Evolutionary conservation across 495 filamentous ascomycete species (phyloP).

Genomic region (Aspergillus egyptiacus): DNA sequence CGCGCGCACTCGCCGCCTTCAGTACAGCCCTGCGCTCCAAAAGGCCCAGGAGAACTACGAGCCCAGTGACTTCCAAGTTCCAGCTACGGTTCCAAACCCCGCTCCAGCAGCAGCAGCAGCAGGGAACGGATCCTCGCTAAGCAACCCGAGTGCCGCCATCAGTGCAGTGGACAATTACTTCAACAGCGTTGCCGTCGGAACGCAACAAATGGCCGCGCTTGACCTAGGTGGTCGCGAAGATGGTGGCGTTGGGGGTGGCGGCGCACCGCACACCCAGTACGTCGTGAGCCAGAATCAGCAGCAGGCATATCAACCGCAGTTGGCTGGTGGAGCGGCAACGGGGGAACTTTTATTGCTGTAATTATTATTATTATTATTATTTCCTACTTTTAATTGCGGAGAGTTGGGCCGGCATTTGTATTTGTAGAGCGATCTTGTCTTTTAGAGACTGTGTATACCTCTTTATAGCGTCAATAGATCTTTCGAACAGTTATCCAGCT

Average conservation of each 20-base stretch:
- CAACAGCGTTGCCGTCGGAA: slow-evolving; percentile 61
- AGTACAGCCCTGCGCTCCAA: slow-evolving; percentile 81
- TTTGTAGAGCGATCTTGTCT: slow-evolving; percentile 10
- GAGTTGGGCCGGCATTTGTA: slow-evolving; percentile 17
- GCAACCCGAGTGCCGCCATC: slow-evolving; percentile 60
- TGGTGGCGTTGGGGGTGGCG: slow-evolving; percentile 31
- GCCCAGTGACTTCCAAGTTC: slow-evolving; percentile 27
- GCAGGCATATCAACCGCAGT: slow-evolving; percentile 46
- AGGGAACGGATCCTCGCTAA: slow-evolving; percentile 22
- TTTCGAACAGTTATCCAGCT: too few species aligned
- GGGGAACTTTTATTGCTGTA: slow-evolving; percentile 46
- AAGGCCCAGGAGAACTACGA: slow-evolving; percentile 50
- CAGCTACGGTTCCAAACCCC: slow-evolving; percentile 13
- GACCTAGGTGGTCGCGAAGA: slow-evolving; percentile 48
- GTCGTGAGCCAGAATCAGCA: slow-evolving; percentile 52
- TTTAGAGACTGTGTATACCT: background rate
- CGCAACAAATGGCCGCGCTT: slow-evolving; percentile 65
- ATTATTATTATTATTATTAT: background rate
- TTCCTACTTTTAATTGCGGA: too few species aligned
- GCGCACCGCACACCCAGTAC: slow-evolving; percentile 41
- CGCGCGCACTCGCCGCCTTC: slow-evolving; percentile 70
- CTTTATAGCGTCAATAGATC: background rate
- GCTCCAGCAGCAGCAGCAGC: slow-evolving; percentile 15
- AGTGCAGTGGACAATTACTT: slow-evolving; percentile 85
- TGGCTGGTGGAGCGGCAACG: slow-evolving; percentile 43